Evolutionary conservation across 495 filamentous ascomycete genomes (phyloP), one percentile per base, ranked within the genome.

Genomic region (Parachaetomium inaequale): DNA sequence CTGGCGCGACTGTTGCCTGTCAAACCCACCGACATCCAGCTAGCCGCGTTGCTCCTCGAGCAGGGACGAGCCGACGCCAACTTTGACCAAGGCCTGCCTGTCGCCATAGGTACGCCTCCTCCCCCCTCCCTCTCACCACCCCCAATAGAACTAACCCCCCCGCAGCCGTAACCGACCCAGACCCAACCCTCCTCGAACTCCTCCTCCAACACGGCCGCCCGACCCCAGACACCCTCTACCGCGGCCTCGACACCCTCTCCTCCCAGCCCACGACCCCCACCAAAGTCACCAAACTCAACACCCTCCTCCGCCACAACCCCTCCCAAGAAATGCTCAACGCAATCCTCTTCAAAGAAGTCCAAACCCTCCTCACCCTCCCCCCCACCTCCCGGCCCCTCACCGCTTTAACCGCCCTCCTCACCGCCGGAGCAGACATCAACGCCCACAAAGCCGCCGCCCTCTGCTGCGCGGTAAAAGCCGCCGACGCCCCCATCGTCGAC

Each of bases 11-110:
- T 70, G 0, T 58, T 80, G 65, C 46, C 62, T 14, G 49, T 58
- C 11, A 74, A 75, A 32, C 74, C 73, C 4, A 53, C 70, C 3
- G 78, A 82, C 53, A 68, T 73, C 28, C 65, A 67, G n/a, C 67
- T 81, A 1, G 66, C 72, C 1, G 64, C 66, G 32, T 63, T 74
- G 7, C 68, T 82, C 1, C 65, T 81, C 6, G 73, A 79, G 43
- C 68, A 74, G 6, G 78, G 78, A 4, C 71, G 65, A 14, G 76
- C 75, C 14, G 78, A 82, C 61, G 68, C 75, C 43, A 82, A 82
- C 55, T 69, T 72, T 25, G 70, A 77, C 31, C 58, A 71, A 7
- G 75, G 77, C 17, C 42, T 65, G 12, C 64, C 72, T 19, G 68
- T 79, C 15, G 60, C 54, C 19, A 51, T 65, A 19, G 72, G 72